Percentiles rank a stretch among this genome's conserved stretches.
Evolutionary conservation across 306 rosid species (phyloP).

Genomic region (Vigna trinervia): DNA sequence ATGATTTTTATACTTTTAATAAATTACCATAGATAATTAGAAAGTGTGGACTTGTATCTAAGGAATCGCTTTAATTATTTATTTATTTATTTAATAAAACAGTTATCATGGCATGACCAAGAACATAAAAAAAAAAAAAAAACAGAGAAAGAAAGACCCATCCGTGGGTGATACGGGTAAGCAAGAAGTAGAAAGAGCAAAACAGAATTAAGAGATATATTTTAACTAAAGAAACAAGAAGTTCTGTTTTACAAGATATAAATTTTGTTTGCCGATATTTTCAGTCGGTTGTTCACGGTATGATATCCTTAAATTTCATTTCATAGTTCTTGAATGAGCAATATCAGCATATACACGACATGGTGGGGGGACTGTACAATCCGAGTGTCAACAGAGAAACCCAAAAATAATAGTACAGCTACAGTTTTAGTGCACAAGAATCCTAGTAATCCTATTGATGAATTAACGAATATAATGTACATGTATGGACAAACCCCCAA

Average conservation of each 20-base stretch:
- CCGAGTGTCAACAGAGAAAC: constrained; percentile 14
- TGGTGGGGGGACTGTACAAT: constrained; percentile 51
- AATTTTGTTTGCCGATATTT: neutral
- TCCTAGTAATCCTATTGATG: constrained; percentile 44
- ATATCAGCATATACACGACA: constrained; percentile 27
- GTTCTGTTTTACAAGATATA: neutral
- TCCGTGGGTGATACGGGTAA: neutral
- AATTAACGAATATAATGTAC: constrained; percentile 54
- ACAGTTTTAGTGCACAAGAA: constrained; percentile 48
- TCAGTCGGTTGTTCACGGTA: neutral
- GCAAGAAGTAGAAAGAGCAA: neutral
- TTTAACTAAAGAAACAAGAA: neutral
- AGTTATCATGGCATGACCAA: too few species aligned
- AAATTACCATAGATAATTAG: too few species aligned
- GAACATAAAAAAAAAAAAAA: too few species aligned
- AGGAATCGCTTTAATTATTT: too few species aligned
- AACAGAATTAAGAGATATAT: neutral
- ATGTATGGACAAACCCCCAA: constrained; percentile 44
- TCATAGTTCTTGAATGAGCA: neutral
- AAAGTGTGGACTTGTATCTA: too few species aligned
- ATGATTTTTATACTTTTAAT: too few species aligned
- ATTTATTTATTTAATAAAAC: too few species aligned
- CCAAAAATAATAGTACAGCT: constrained; percentile 40
- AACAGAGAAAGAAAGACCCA: neutral
- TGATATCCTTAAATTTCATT: constrained; percentile 16